Evolutionary conservation across 202 grass and related monocot genomes (phyloP).

Genomic region (Hordeum pubiflorum): DNA sequence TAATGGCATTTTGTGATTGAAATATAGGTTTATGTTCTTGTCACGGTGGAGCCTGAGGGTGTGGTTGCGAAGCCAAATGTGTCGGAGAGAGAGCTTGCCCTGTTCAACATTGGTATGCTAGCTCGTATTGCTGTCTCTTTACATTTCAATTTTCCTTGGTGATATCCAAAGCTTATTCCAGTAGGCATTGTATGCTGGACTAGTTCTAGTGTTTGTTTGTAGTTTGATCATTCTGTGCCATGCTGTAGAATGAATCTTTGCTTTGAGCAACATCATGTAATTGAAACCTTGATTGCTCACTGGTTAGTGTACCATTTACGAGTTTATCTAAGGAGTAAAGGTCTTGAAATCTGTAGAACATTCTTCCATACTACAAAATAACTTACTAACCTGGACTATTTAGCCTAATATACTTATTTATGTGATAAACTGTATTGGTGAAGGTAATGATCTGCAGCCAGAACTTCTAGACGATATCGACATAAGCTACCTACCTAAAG

Average conservation of each 20-base stretch:
- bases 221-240: neutral
- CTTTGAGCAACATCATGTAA: neutral
- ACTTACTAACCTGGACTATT: neutral
- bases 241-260: neutral
- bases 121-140: neutral
- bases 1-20: neutral
- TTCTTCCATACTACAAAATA: neutral
- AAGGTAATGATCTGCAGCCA: neutral
- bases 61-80: constrained; percentile 56
- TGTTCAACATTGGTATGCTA: constrained; percentile 56
- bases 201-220: neutral
- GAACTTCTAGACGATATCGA: neutral
- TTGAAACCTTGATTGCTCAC: neutral
- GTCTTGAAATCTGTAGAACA: neutral
- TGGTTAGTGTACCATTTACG: neutral
- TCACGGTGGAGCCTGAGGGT: constrained; percentile 61
- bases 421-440: neutral
- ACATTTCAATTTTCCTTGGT: neutral
- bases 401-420: neutral
- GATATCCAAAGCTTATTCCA: neutral
- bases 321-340: neutral
- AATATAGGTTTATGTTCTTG: constrained; percentile 63
- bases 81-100: constrained; percentile 48
- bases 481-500: neutral
- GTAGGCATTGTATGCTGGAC: neutral